Evolutionary conservation across 148 eudicot genomes (phyloP).

Genomic region (Fallopia convolvulus): DNA sequence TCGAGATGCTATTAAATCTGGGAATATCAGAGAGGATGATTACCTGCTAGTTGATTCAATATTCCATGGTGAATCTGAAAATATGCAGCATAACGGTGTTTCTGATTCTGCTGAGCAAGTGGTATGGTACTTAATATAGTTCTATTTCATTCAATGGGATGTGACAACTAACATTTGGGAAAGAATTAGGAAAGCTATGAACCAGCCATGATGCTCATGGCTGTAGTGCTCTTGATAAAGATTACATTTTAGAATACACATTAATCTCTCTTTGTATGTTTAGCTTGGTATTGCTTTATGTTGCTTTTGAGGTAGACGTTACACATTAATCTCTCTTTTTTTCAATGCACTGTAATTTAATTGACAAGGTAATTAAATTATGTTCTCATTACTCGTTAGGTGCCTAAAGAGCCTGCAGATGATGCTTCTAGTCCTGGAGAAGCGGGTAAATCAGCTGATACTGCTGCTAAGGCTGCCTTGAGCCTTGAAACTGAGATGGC

Average conservation of each 20-base stretch:
- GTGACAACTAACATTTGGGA: not conserved
- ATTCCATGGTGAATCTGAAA: not conserved
- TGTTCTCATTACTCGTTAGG: constrained; percentile 14
- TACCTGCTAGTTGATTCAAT: constrained; percentile 9
- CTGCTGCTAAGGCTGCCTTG: constrained; percentile 9
- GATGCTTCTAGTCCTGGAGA: constrained; percentile 8
- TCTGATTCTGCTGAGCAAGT: constrained; percentile 14
- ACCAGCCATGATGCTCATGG: not conserved
- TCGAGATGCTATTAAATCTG: constrained; percentile 9
- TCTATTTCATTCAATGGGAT: not conserved
- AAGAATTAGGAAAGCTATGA: not conserved
- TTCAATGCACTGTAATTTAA: not conserved
- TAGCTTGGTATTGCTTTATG: not conserved
- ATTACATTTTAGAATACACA: not conserved
- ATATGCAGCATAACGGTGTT: constrained; percentile 1
- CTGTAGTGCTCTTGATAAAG: not conserved
- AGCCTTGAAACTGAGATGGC: constrained; percentile 11
- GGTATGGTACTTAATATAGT: constrained; percentile 5
- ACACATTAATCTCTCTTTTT: not conserved
- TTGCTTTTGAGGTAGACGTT: not conserved
- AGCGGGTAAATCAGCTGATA: constrained; percentile 10
- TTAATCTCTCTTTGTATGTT: not conserved
- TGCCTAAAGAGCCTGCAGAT: constrained; percentile 12
- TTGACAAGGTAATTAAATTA: not conserved
- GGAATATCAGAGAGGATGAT: constrained; percentile 12